A percentile compares a stretch with the other conserved stretches of the same genome.
phyloP scores from a whole-genome alignment of 805 yeast species.

The Metschnikowia colocasiae region DNA sequence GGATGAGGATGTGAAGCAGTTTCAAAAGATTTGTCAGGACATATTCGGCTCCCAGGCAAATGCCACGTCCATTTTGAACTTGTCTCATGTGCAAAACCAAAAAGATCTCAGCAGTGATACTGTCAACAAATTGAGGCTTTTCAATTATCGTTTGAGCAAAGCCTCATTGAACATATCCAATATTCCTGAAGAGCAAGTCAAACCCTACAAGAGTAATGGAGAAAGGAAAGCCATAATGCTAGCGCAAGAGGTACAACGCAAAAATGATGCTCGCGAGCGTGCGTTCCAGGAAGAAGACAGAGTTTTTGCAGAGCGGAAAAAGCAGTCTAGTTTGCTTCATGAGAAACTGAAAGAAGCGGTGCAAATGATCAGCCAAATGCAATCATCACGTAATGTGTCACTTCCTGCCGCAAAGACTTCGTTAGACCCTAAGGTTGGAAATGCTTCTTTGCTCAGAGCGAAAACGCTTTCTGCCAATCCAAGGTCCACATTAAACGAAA shows the following conservation, averaged over 20 bases:
- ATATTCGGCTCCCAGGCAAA: constrained; percentile 24
- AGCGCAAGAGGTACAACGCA: constrained; percentile 18
- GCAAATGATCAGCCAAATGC: constrained; percentile 19
- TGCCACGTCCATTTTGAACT: constrained; percentile 7
- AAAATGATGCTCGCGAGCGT: constrained; percentile 14
- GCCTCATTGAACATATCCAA: constrained; percentile 11
- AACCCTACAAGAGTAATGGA: not conserved
- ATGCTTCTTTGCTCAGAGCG: constrained; percentile 33
- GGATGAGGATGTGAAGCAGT: constrained; percentile 27
- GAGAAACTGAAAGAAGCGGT: constrained; percentile 30
- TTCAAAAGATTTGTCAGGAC: constrained; percentile 31
- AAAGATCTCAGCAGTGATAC: constrained; percentile 11
- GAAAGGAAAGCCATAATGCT: constrained; percentile 22
- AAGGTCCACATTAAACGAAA: constrained; percentile 24
- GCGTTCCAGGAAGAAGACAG: constrained; percentile 7
- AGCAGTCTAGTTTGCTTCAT: constrained; percentile 23
- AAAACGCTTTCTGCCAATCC: constrained; percentile 27
- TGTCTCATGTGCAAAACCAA: constrained; percentile 6
- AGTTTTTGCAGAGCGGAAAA: constrained; percentile 15
- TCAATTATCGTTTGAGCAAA: constrained; percentile 14
- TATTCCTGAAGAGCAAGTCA: constrained; percentile 1
- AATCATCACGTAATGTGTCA: constrained; percentile 14
- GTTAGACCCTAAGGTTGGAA: constrained; percentile 35
- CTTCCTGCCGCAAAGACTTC: constrained; percentile 20
- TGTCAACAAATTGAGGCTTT: constrained; percentile 10